Percentiles rank a stretch among this genome's conserved stretches.
phyloP scores from a whole-genome alignment of 2,329 filamentous ascomycete genomes.

The Bimuria novae-zelandiae region DNA sequence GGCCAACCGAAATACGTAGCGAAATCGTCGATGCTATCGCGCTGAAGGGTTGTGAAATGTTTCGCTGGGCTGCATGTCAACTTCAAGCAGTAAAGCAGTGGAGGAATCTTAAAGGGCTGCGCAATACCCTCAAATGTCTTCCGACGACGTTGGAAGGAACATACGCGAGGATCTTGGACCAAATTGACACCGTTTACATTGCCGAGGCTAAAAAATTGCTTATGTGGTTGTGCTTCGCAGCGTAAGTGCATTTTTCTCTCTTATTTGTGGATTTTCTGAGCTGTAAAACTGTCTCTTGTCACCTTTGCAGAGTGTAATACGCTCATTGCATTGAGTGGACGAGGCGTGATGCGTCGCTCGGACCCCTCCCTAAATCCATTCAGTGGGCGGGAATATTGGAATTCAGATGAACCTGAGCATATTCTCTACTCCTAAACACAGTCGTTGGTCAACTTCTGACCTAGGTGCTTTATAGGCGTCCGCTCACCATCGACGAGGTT shows the following conservation, averaged over 20 bases:
- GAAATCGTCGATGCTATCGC: neutral
- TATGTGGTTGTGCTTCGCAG: neutral
- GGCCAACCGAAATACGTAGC: constrained; percentile 1
- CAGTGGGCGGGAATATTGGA: too few species aligned
- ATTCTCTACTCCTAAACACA: too few species aligned
- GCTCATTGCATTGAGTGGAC: too few species aligned
- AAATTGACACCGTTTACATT: neutral
- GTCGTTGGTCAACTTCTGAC: too few species aligned
- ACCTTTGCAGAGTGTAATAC: too few species aligned
- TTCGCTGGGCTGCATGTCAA: constrained; percentile 10
- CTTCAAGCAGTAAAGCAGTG: constrained; percentile 11
- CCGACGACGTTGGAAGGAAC: constrained; percentile 10
- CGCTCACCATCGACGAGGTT: constrained; percentile 4
- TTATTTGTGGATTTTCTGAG: too few species aligned
- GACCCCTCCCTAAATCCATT: too few species aligned
- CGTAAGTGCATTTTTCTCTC: too few species aligned
- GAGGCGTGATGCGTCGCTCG: too few species aligned
- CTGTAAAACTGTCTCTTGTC: too few species aligned
- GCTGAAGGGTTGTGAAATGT: constrained; percentile 7
- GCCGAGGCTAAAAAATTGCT: neutral
- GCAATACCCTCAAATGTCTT: constrained; percentile 2
- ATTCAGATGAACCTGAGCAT: too few species aligned
- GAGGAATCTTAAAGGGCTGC: neutral
- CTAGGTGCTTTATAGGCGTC: neutral
- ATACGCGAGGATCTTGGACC: constrained; percentile 8